phyloP scores from a whole-genome alignment of 495 filamentous ascomycete genomes.

The Xylaria castorea region DNA sequence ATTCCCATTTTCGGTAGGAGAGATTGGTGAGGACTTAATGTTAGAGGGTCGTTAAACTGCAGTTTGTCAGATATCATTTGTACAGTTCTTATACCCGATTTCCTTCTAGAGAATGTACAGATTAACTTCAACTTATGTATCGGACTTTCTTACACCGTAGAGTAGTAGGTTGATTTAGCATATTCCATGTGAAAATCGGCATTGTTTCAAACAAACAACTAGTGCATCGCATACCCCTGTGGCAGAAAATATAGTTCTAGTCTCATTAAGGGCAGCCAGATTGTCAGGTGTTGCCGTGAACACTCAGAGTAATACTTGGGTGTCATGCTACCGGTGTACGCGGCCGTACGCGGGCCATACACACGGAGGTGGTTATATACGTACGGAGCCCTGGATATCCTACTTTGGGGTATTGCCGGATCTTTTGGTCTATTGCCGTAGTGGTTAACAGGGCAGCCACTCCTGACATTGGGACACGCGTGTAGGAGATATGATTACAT shows the following conservation, averaged over 20 bases:
- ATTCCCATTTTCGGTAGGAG: neutral
- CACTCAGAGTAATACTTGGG: neutral
- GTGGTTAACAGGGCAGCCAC: no score
- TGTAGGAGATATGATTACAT: no score
- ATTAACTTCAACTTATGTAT: neutral
- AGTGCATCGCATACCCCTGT: neutral
- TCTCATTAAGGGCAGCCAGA: neutral
- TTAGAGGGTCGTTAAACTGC: neutral
- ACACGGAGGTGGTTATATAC: no score
- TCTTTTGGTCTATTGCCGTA: no score
- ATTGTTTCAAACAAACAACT: neutral
- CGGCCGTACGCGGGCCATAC: no score
- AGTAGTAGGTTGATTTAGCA: no score
- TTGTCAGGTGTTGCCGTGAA: neutral
- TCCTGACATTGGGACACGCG: neutral
- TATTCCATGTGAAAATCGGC: neutral
- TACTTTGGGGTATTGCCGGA: no score
- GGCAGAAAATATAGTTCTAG: neutral
- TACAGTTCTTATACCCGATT: constrained; percentile 15
- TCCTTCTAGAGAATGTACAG: neutral
- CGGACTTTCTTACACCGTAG: neutral
- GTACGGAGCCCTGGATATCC: no score
- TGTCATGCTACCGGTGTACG: no score
- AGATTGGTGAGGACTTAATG: constrained; percentile 9
- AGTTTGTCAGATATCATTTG: neutral